Evolutionary conservation across 1,139 yeast genomes (phyloP).

Genomic region (Scheffersomyces quercinus): DNA sequence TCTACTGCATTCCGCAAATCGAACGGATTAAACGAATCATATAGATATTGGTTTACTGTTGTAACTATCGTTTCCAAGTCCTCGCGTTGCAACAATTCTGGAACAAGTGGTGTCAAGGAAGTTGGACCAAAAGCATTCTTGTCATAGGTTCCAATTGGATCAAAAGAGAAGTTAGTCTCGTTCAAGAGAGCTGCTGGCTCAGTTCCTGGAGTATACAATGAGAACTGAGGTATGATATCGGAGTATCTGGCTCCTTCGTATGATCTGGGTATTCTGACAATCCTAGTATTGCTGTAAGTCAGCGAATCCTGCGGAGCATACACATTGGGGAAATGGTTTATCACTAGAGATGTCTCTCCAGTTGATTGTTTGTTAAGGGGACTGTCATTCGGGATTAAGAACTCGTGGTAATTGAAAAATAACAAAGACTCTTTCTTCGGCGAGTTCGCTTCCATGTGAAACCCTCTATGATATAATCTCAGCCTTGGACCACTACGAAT

Average conservation of each 20-base stretch:
- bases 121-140: conserved; percentile 50
- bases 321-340: conserved; percentile 69
- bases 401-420: conserved; percentile 72
- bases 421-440: conserved; percentile 17
- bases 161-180: conserved; percentile 22
- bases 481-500: too few species aligned
- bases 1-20: conserved; percentile 37
- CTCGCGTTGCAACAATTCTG: conserved; percentile 31
- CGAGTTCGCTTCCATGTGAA: too few species aligned
- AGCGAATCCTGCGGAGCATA: conserved; percentile 28
- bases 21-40: conserved; percentile 42
- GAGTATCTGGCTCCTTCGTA: conserved; percentile 30
- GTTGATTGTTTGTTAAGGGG: conserved; percentile 14
- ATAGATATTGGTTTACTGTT: conserved; percentile 45
- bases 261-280: conserved; percentile 64
- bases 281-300: conserved; percentile 43
- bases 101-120: conserved; percentile 56
- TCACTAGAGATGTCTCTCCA: conserved; percentile 32
- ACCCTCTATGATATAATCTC: too few species aligned
- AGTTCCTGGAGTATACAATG: conserved; percentile 56
- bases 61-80: conserved; percentile 45
- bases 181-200: conserved; percentile 61
- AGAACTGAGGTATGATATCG: conserved; percentile 59
- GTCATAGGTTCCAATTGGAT: conserved; percentile 38
- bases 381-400: conserved; percentile 35